These are phyloP conservation scores for Fraxinus floribunda DNA, from an alignment of 305 asterid genomes.

Conservation along the genomic window DNA sequence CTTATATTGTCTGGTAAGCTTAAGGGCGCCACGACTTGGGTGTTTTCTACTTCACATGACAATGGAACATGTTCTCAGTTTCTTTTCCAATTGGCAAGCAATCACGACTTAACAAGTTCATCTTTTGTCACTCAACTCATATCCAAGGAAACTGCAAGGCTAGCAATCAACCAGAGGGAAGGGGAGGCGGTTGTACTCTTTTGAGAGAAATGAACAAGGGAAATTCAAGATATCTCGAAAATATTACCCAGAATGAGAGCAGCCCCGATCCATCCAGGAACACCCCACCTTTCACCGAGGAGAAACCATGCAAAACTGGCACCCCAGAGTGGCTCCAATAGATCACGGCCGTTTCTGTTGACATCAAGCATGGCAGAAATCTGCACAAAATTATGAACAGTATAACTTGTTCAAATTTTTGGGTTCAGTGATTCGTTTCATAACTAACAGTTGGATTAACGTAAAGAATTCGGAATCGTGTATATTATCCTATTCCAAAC, in stretches of 20 bases:
- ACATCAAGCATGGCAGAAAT: conserved; percentile 64
- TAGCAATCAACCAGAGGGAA: too few species aligned
- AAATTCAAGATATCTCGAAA: neutral
- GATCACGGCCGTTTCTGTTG: conserved; percentile 62
- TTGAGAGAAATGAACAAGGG: too few species aligned
- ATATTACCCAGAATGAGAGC: conserved; percentile 50
- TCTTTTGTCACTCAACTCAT: too few species aligned
- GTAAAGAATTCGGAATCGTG: neutral
- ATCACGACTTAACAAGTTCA: too few species aligned
- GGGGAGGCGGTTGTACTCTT: too few species aligned
- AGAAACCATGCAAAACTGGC: conserved; percentile 72
- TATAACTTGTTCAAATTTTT: neutral
- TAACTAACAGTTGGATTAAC: neutral
- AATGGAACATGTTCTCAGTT: too few species aligned
- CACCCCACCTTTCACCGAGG: conserved; percentile 68
- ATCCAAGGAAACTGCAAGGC: too few species aligned
- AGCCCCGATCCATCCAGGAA: conserved; percentile 69
- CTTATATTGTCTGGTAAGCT: too few species aligned
- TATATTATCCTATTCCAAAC: neutral
- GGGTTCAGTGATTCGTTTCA: neutral
- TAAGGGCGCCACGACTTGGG: too few species aligned
- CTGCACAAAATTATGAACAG: conserved; percentile 23
- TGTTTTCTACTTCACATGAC: too few species aligned
- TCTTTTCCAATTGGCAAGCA: too few species aligned
- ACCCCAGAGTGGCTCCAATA: conserved; percentile 72